Base-by-base conservation (phyloP, 164 flowering plant genomes). In the Vitis labrusca region DNA sequence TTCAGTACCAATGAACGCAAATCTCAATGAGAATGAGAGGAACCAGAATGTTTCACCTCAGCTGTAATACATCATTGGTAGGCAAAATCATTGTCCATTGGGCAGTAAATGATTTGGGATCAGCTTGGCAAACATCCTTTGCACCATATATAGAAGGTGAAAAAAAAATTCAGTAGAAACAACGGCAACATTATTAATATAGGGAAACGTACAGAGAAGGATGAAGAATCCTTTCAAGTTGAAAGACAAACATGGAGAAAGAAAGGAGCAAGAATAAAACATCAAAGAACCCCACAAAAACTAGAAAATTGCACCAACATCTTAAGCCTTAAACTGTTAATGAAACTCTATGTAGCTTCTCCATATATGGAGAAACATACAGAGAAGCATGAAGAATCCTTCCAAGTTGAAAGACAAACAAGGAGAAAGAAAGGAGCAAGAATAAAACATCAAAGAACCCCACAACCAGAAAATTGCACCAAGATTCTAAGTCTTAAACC, bases 61-160 rank as follows among this genome's bases (percentile, higher is more conserved):
- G 86, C 59, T 82, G 88, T 60, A 95, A 78, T 59, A 89, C 93
- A 79, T 95, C 97, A 84, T 62, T 82, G 50, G 91, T 85, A 11
- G 99, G 99, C 79, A 95, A 86, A 81, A 95, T 89, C 85, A 88
- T 68, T 52, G 91, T 83, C 96, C 91, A 93, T 55, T 93, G 94
- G 16, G 85, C 72, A 63, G 84, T 85, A 56, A 91, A 84, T 51
- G 86, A 81, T 69, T 91, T 91, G 8, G 90, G 85, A 79, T 93
- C 98, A 78, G 91, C 93, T 83, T 82, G 89, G 76, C 92, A 91
- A 53, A 95, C 90, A 85, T 91, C 96, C 98, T 95, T 63, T 74
- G 69, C 77, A 69, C 30, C 64, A 68, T 47, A 68, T 61, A 8
- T 37, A 30, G 47, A 64, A 74, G 37, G 23, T 30, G 71, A 71